Evolutionary conservation across 2,329 filamentous ascomycete genomes (phyloP), one percentile per base, ranked within the genome.

Genomic region (Verticillium isaacii): DNA sequence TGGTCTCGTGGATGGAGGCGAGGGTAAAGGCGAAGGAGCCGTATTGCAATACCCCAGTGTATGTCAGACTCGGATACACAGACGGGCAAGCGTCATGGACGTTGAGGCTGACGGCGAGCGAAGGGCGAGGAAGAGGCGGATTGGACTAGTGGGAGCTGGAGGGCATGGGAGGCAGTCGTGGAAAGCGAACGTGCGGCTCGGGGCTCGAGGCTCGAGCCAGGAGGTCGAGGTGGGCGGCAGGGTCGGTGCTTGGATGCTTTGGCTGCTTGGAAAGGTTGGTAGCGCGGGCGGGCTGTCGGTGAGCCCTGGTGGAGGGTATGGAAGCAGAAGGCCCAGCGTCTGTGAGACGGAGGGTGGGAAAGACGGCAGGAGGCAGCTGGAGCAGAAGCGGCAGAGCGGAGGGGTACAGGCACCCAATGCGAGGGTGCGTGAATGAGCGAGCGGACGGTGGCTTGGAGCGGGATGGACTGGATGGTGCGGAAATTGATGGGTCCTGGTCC

Each of bases 11-110:
- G 60, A 55, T 41, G 32, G 25, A 60, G 61, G 57, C 56, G 36
- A 17, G 19, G 32, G 19, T 7, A 12, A 34, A 41, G 58, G 19
- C 54, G 54, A 56, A 32, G 54, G 11, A 56, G 14, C 54, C 45
- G 45, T 1, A 50, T 50, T 50, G n/a, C 45, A n/a, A 19, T 50
- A 19, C 45, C 23, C 45, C 45, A 23, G 19, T 23, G 45, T 50
- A 25, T 50, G 32, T 45, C 36, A 45, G 23, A 58, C 39, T 34
- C 58, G 32, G 56, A 56, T 29, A 25, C 50, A 32, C 50, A 56
- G 58, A 37, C 23, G 45, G 50, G 50, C 32, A 50, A 58, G 45
- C 45, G 45, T 63, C 63, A 64, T 64, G 63, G 63, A 64, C 34
- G 57, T 50, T 34, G 45, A 50, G 45, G 45, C 19, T 23, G 45